Conservation (phyloP, 1,139 yeast species). For the Yamadazyma triangularis region DNA sequence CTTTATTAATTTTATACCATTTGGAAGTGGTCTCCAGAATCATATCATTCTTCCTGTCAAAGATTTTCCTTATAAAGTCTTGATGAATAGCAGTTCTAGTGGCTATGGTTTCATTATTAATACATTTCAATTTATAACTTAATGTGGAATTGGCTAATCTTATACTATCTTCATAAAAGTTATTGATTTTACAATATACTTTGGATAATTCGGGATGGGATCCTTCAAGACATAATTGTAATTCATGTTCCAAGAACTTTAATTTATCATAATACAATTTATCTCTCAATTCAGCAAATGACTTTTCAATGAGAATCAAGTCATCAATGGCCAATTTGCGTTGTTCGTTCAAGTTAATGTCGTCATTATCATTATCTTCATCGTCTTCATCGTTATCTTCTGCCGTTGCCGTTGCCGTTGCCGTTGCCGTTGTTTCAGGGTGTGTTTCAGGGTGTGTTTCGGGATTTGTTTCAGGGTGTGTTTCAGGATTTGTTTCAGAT, state of each 20-base stretch:
- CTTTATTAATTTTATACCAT: constrained; percentile 92
- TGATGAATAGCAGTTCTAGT: constrained; percentile 80
- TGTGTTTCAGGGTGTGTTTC: neutral
- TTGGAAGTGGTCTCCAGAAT: constrained; percentile 72
- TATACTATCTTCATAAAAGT: constrained; percentile 65
- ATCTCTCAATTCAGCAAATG: constrained; percentile 83
- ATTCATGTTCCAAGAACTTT: constrained; percentile 70
- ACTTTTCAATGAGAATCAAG: constrained; percentile 73
- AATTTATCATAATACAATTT: constrained; percentile 70
- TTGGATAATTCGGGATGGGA: constrained; percentile 81
- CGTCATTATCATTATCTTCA: constrained; percentile 28
- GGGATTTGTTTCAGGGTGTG: neutral
- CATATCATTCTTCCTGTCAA: constrained; percentile 64
- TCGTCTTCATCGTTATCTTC: constrained; percentile 20
- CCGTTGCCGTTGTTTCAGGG: no score
- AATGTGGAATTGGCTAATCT: constrained; percentile 64
- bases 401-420: no score
- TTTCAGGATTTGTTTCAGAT: constrained; percentile 1
- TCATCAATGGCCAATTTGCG: constrained; percentile 63
- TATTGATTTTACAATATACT: constrained; percentile 66
- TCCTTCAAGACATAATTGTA: constrained; percentile 83
- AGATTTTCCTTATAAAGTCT: constrained; percentile 65
- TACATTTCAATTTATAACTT: constrained; percentile 69
- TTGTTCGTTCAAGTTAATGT: constrained; percentile 43
- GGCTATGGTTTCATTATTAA: constrained; percentile 77